phyloP scores from a whole-genome alignment of 352 stramenopile genomes.

The Lagenidium giganteum region DNA sequence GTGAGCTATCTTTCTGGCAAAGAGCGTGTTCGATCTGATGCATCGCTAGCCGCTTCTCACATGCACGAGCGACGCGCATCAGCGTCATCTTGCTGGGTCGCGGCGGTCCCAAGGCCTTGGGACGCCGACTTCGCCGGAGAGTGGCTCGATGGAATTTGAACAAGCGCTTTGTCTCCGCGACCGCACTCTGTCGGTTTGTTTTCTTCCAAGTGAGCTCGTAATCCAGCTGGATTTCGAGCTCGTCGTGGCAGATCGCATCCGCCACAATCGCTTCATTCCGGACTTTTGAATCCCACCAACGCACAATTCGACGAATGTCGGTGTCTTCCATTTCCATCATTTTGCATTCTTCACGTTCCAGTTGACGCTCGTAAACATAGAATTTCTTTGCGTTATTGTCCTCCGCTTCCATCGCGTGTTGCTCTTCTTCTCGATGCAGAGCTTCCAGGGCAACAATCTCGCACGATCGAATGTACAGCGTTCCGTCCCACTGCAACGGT shows the following conservation, averaged over 20 bases:
- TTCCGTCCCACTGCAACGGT: slow-evolving; percentile 39
- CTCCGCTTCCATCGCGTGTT: slow-evolving; percentile 37
- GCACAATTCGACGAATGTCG: slow-evolving; percentile 21
- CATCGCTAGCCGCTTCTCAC: slow-evolving; percentile 68
- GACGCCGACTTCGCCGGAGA: slow-evolving; percentile 11
- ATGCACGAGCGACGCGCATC: slow-evolving; percentile 39
- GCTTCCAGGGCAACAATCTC: slow-evolving; percentile 42
- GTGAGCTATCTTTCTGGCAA: slow-evolving; percentile 19
- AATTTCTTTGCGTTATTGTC: slow-evolving; percentile 22
- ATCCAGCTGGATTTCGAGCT: slow-evolving; percentile 38
- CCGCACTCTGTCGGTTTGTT: slow-evolving; percentile 13
- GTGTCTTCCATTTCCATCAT: slow-evolving; percentile 47
- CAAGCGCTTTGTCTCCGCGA: slow-evolving; percentile 29
- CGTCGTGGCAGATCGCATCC: slow-evolving; percentile 25
- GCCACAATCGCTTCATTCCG: slow-evolving; percentile 25
- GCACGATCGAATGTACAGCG: slow-evolving; percentile 37
- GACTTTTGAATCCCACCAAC: slow-evolving; percentile 37
- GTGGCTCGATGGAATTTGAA: slow-evolving; percentile 25
- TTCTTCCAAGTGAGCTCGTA: slow-evolving; percentile 38
- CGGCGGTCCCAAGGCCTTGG: slow-evolving; percentile 1
- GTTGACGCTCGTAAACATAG: slow-evolving; percentile 9
- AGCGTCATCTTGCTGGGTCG: slow-evolving; percentile 33
- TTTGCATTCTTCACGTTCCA: slow-evolving; percentile 18
- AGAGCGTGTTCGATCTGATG: slow-evolving; percentile 38
- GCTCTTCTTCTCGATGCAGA: slow-evolving; percentile 38